These are phyloP conservation scores for Mucuna pruriens DNA, from an alignment of 306 rosid genomes.

Conservation along the genomic window DNA sequence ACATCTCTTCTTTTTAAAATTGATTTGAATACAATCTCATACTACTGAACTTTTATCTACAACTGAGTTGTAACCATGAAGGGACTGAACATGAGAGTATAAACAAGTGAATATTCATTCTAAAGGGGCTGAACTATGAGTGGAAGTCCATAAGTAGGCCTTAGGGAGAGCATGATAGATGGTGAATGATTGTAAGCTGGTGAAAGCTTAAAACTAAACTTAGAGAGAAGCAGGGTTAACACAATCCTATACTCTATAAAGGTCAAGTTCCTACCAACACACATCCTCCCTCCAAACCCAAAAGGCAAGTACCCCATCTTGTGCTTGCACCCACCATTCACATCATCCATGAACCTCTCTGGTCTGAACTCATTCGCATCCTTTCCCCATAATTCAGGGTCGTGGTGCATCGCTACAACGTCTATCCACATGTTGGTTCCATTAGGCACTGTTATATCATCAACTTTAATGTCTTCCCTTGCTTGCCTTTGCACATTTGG, in stretches of 20 bases:
- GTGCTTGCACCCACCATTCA: constrained; percentile 79
- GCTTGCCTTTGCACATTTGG: constrained; percentile 95
- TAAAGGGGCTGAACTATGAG: constrained; percentile 53
- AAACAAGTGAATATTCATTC: too few relatives aligned
- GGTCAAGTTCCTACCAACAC: constrained; percentile 83
- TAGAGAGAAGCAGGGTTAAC: constrained; percentile 63
- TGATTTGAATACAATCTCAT: background rate
- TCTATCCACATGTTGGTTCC: constrained; percentile 97
- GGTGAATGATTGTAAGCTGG: constrained; percentile 78
- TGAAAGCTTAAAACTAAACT: constrained; percentile 63
- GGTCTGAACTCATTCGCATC: constrained; percentile 76
- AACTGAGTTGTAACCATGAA: background rate
- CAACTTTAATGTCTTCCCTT: constrained; percentile 65
- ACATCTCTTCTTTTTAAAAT: background rate
- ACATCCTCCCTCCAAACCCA: constrained; percentile 97
- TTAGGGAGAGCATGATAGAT: constrained; percentile 66
- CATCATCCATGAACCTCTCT: constrained; percentile 55
- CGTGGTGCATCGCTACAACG: constrained; percentile 86
- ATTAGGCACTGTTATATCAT: constrained; percentile 57
- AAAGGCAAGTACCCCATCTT: constrained; percentile 90
- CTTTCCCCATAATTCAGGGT: constrained; percentile 69
- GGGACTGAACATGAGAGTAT: background rate
- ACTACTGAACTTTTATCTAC: background rate
- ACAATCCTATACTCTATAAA: constrained; percentile 85
- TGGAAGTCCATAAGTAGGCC: constrained; percentile 61